phyloP scores from a whole-genome alignment of 225 moss, liverwort and hornwort genomes.

The Neckera pumila region DNA sequence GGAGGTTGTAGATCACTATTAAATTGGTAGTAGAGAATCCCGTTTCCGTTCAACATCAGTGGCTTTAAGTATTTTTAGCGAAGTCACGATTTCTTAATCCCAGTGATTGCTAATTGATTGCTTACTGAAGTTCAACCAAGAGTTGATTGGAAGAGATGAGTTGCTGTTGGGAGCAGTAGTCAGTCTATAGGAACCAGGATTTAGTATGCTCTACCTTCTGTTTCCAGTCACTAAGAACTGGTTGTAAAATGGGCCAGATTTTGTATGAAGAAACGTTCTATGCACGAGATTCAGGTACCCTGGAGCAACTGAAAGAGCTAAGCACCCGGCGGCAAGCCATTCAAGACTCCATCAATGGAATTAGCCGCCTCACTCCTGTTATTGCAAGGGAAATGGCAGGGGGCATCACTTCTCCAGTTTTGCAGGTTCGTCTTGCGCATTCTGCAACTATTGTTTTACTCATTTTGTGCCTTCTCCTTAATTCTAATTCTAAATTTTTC shows the following conservation, averaged over 20 bases:
- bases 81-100: not conserved
- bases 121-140: not conserved
- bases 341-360: conserved; percentile 91
- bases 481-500: not conserved
- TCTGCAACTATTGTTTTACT: not conserved
- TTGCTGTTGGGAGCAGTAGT: not conserved
- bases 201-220: not conserved
- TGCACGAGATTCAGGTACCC: conserved; percentile 84
- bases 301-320: conserved; percentile 84
- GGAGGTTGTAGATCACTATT: not conserved
- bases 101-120: not conserved
- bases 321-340: conserved; percentile 80
- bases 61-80: not conserved
- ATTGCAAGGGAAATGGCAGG: conserved; percentile 99
- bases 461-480: not conserved
- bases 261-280: conserved; percentile 66
- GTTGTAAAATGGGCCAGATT: not conserved
- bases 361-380: conserved; percentile 62
- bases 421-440: conserved; percentile 37
- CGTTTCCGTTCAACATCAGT: not conserved
- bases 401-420: conserved; percentile 73
- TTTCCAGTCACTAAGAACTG: not conserved
- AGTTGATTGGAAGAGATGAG: not conserved
- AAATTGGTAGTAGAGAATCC: not conserved
- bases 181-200: not conserved